Evolutionary conservation across 805 yeast genomes (phyloP).

Genomic region (Jamesozyma lodderae): DNA sequence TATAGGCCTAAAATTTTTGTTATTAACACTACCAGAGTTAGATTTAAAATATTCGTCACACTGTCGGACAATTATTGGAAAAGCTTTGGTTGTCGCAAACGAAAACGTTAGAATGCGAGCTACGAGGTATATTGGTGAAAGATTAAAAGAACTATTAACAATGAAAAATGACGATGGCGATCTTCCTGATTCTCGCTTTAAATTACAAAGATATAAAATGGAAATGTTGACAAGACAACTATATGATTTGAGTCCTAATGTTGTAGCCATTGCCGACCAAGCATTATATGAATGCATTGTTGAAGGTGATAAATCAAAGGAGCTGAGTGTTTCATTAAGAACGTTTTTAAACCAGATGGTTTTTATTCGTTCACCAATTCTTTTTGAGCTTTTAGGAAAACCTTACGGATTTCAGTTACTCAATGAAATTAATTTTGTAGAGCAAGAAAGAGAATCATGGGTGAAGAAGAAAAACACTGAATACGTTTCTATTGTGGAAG

Average conservation of each 20-base stretch:
- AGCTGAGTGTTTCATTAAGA: slow-evolving; percentile 18
- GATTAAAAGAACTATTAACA: slow-evolving; percentile 11
- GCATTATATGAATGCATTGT: slow-evolving; percentile 45
- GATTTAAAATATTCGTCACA: slow-evolving; percentile 56
- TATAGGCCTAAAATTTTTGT: slow-evolving; percentile 46
- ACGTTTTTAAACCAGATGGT: slow-evolving; percentile 36
- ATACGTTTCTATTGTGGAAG: slow-evolving; percentile 43
- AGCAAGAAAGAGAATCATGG: slow-evolving; percentile 64
- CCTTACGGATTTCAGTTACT: slow-evolving; percentile 63
- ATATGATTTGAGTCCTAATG: slow-evolving; percentile 53
- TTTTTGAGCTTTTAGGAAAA: slow-evolving; percentile 56
- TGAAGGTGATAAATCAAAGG: slow-evolving; percentile 29
- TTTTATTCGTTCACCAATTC: slow-evolving; percentile 44
- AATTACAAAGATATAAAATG: slow-evolving; percentile 21
- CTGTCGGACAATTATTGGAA: slow-evolving; percentile 54
- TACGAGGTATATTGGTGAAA: slow-evolving; percentile 40
- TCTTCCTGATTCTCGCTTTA: slow-evolving; percentile 1
- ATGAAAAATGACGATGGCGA: not conserved
- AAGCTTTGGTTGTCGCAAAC: slow-evolving; percentile 52
- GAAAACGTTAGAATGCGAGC: slow-evolving; percentile 46
- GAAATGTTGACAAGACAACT: slow-evolving; percentile 54
- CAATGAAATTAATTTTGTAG: slow-evolving; percentile 49
- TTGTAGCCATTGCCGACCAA: slow-evolving; percentile 48
- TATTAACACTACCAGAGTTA: slow-evolving; percentile 50
- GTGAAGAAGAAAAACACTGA: slow-evolving; percentile 36